Evolutionary conservation across 345 rosid species (phyloP).

Genomic region (Hevea brasiliensis): DNA sequence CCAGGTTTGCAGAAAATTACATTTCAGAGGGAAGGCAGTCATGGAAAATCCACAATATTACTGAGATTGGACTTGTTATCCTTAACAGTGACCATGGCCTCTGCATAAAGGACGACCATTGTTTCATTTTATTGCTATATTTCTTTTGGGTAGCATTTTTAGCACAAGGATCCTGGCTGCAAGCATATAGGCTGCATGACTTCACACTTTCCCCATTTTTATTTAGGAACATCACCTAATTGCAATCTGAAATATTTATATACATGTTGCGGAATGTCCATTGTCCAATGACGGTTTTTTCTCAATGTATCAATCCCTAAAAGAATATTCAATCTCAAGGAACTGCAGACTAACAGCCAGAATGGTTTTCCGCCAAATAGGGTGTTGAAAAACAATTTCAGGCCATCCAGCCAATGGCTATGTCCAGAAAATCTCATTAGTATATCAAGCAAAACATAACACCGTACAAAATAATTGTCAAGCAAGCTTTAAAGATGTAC

Average conservation of each 20-base stretch:
- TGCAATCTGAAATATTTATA: neutral
- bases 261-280: no score
- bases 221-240: neutral
- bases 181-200: neutral
- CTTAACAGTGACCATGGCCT: neutral
- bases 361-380: neutral
- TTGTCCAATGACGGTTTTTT: neutral
- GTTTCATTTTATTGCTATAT: neutral
- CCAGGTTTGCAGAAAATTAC: constrained; percentile 18
- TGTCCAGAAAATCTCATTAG: neutral
- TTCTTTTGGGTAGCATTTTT: neutral
- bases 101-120: neutral
- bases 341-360: neutral
- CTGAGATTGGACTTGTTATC: neutral
- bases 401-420: neutral
- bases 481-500: neutral
- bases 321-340: neutral
- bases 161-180: neutral
- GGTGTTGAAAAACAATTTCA: neutral
- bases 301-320: neutral
- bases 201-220: neutral
- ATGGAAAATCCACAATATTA: neutral
- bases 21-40: neutral
- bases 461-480: no score
- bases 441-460: neutral